Percentiles rank a stretch among this genome's conserved stretches.
Conservation (phyloP, 148 eudicot species). For the Bassia scoparia region DNA sequence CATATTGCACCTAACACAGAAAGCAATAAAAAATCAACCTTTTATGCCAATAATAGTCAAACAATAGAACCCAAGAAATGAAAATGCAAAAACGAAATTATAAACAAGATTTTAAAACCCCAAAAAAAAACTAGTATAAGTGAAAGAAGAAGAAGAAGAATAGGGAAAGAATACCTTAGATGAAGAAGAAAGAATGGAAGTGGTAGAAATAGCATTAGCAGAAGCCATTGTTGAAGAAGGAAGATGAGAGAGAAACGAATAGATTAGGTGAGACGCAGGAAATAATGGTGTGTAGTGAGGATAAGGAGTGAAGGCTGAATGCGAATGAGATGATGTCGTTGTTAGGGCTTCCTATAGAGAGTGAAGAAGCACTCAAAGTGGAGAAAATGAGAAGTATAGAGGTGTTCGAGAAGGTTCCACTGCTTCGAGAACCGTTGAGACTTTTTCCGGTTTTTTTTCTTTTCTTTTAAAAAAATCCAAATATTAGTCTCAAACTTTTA, state of each 20-base stretch:
- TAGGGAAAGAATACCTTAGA: constrained; percentile 34
- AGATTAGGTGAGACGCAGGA: constrained; percentile 1
- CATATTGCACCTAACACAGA: not conserved
- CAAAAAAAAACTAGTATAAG: not conserved
- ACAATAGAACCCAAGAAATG: not conserved
- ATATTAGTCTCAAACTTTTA: no score
- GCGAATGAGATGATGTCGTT: not conserved
- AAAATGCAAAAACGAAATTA: not conserved
- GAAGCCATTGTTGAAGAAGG: constrained; percentile 55
- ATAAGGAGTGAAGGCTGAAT: constrained; percentile 3
- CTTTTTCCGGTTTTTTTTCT: not conserved
- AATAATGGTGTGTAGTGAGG: constrained; percentile 14
- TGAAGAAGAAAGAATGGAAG: constrained; percentile 66
- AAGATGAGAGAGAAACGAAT: constrained; percentile 6
- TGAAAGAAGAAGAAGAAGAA: not conserved
- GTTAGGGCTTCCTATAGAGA: constrained; percentile 8
- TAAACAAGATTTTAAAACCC: not conserved
- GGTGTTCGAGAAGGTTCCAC: constrained; percentile 5
- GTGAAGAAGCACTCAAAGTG: not conserved
- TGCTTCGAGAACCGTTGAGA: constrained; percentile 13
- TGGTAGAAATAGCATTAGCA: constrained; percentile 67
- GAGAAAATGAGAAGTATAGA: not conserved
- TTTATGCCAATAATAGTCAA: not conserved
- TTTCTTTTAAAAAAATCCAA: no score
- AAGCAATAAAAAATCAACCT: not conserved